Conservation (phyloP, 2,329 filamentous ascomycete genomes). For the Allantophomopsis cytisporea region DNA sequence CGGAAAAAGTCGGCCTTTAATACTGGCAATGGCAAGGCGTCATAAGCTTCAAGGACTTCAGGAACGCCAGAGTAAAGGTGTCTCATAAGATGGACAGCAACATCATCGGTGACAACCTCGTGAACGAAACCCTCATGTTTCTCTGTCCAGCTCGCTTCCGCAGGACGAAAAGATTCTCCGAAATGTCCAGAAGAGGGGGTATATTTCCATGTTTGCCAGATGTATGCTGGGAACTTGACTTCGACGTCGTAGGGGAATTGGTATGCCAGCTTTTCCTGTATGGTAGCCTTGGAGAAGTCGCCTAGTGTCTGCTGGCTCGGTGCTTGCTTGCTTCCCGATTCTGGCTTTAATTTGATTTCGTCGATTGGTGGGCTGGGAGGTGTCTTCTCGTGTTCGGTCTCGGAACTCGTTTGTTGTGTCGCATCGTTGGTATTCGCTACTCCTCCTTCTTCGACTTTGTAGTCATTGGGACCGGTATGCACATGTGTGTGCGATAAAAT, state of each 20-base stretch:
- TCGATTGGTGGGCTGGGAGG: neutral
- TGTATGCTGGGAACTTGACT: slow-evolving; percentile 86
- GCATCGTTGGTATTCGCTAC: neutral
- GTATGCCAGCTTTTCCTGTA: slow-evolving; percentile 74
- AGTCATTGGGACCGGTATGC: slow-evolving; percentile 2
- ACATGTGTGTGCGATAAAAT: slow-evolving; percentile 49
- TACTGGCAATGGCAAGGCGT: slow-evolving; percentile 58
- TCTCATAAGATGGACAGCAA: slow-evolving; percentile 67
- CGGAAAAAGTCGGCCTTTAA: slow-evolving; percentile 65
- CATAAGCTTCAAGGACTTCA: slow-evolving; percentile 66
- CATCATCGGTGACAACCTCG: slow-evolving; percentile 89
- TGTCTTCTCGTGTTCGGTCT: slow-evolving; percentile 5
- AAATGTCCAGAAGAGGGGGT: slow-evolving; percentile 69
- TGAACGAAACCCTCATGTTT: slow-evolving; percentile 86
- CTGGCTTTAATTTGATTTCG: slow-evolving; percentile 2
- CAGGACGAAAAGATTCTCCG: slow-evolving; percentile 56
- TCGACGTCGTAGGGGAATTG: slow-evolving; percentile 89
- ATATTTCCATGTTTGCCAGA: slow-evolving; percentile 98
- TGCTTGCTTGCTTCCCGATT: slow-evolving; percentile 3
- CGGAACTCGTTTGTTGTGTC: slow-evolving; percentile 4
- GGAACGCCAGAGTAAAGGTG: slow-evolving; percentile 78
- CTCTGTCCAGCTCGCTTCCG: slow-evolving; percentile 82
- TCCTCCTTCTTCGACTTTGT: slow-evolving; percentile 1
- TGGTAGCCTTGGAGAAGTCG: slow-evolving; percentile 58
- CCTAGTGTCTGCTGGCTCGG: slow-evolving; percentile 11